Conservation (phyloP, 441 rosid genomes). For the Euphorbia corollata region DNA sequence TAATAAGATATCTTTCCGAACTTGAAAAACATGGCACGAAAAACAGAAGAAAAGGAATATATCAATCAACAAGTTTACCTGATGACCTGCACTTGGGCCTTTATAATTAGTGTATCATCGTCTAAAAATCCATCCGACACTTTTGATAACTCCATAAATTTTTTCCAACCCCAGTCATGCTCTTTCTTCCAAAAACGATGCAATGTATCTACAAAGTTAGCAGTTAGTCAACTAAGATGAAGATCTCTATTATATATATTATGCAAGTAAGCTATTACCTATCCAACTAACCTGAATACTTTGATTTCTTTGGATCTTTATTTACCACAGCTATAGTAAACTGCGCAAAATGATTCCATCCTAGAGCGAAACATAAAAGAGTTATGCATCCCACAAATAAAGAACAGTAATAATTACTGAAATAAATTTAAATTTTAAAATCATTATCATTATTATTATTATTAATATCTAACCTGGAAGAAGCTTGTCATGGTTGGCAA, state of each 20-base stretch:
- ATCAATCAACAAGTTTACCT: slow-evolving; percentile 34
- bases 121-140: slow-evolving; percentile 80
- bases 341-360: slow-evolving; percentile 99
- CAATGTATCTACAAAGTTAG: slow-evolving; percentile 58
- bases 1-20: background rate
- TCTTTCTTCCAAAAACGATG: slow-evolving; percentile 97
- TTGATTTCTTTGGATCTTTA: slow-evolving; percentile 78
- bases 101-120: slow-evolving; percentile 67
- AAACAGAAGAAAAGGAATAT: background rate
- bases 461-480: slow-evolving; percentile 66
- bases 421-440: slow-evolving; percentile 8
- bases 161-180: slow-evolving; percentile 99
- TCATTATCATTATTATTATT: background rate
- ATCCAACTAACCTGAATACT: slow-evolving; percentile 70
- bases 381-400: slow-evolving; percentile 9
- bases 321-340: slow-evolving; percentile 94
- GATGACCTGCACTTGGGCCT: slow-evolving; percentile 94
- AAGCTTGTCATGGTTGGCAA: slow-evolving; percentile 90
- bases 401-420: background rate
- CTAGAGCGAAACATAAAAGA: slow-evolving; percentile 34
- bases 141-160: slow-evolving; percentile 82
- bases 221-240: slow-evolving; percentile 25
- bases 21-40: background rate
- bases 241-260: background rate
- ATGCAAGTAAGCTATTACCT: slow-evolving; percentile 14